Percentiles rank a stretch among this genome's conserved stretches.
Evolutionary conservation across 2,329 filamentous ascomycete genomes (phyloP).

Genomic region (Albophoma yamanashiensis): DNA sequence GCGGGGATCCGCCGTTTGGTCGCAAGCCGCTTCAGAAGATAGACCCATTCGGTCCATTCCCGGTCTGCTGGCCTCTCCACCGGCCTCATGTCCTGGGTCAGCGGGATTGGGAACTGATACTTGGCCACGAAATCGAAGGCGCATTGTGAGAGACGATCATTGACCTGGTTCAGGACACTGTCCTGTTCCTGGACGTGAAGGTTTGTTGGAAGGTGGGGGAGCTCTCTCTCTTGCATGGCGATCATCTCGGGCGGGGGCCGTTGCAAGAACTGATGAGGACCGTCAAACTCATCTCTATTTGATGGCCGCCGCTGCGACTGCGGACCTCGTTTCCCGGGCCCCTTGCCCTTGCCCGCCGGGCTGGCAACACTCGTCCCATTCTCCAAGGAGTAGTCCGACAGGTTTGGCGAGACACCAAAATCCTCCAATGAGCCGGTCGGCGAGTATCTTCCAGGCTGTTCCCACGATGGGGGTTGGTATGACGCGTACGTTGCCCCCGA

Average conservation of each 20-base stretch:
- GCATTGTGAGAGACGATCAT: conserved; percentile 74
- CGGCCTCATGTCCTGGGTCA: conserved; percentile 72
- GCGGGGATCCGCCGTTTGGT: conserved; percentile 81
- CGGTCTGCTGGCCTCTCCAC: conserved; percentile 65
- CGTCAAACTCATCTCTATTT: conserved; percentile 83
- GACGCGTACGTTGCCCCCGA: conserved; percentile 18
- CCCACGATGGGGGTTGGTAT: conserved; percentile 25
- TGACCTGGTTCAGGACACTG: conserved; percentile 67
- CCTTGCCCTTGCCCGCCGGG: conserved; percentile 31
- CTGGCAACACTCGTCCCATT: conserved; percentile 30
- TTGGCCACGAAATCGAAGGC: conserved; percentile 86
- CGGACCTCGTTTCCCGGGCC: conserved; percentile 35
- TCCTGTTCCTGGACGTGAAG: conserved; percentile 79
- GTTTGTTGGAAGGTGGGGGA: conserved; percentile 74
- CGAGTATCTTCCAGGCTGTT: conserved; percentile 39
- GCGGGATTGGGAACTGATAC: conserved; percentile 80
- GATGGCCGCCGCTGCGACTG: conserved; percentile 62
- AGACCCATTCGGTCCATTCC: conserved; percentile 90
- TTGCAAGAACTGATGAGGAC: conserved; percentile 72
- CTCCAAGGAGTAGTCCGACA: conserved; percentile 51
- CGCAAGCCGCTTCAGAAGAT: conserved; percentile 72
- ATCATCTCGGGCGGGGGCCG: conserved; percentile 60
- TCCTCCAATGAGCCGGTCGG: conserved; percentile 49
- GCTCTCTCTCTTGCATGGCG: conserved; percentile 66
- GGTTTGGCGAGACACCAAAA: conserved; percentile 43